These are phyloP conservation scores for Linaria vulgaris DNA, from an alignment of 257 asterid species.

Conservation along the genomic window DNA sequence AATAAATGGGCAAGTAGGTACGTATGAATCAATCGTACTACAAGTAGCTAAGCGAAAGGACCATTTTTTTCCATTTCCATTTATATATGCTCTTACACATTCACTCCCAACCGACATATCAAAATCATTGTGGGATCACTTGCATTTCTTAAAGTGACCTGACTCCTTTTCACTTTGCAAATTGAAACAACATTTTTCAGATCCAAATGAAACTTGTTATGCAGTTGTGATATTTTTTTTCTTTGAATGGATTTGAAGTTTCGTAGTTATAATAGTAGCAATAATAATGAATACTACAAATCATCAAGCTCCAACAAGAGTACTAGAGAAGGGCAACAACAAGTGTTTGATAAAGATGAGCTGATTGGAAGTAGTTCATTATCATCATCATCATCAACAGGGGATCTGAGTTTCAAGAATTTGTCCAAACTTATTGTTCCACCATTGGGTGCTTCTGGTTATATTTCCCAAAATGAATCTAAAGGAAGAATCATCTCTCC, in stretches of 20 bases:
- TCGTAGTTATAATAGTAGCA: neutral
- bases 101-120: no score
- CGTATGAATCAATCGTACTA: no score
- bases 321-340: neutral
- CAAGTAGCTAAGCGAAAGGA: no score
- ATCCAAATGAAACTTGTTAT: no score
- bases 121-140: no score
- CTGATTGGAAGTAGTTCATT: slow-evolving; percentile 8
- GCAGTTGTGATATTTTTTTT: no score
- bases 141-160: no score
- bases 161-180: no score
- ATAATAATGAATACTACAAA: neutral
- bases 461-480: slow-evolving; percentile 24
- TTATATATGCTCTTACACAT: no score
- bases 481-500: slow-evolving; percentile 54
- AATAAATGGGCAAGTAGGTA: no score
- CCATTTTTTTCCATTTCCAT: no score
- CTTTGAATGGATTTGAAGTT: slow-evolving; percentile 25
- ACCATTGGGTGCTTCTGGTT: slow-evolving; percentile 65
- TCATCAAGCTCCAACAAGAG: slow-evolving; percentile 21
- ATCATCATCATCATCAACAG: slow-evolving; percentile 24
- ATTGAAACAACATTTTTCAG: no score
- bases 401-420: slow-evolving; percentile 53
- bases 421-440: slow-evolving; percentile 78
- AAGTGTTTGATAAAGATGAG: slow-evolving; percentile 9